A percentile compares a stretch with the other conserved stretches of the same genome.
phyloP scores from a whole-genome alignment of 495 filamentous ascomycete species.

The Pseudoneurospora amorphoporcata region DNA sequence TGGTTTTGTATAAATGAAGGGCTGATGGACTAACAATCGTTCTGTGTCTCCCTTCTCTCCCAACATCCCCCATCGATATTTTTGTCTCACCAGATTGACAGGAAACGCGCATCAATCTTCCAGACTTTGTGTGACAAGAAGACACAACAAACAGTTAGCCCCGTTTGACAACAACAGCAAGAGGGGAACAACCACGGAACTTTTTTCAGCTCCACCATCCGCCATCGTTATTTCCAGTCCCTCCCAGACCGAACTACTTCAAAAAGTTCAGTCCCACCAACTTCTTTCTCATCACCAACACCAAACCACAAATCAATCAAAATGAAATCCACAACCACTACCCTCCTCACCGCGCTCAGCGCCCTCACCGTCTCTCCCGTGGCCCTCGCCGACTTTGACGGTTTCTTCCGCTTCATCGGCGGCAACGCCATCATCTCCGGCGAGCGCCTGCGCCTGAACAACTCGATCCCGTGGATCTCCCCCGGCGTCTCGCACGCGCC shows the following conservation, averaged over 20 bases:
- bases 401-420: slow-evolving; percentile 11
- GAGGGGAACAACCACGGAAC: not conserved
- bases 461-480: slow-evolving; percentile 1
- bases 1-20: not conserved
- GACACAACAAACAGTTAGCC: not conserved
- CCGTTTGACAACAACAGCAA: not conserved
- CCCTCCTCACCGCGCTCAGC: slow-evolving; percentile 1
- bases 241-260: not conserved
- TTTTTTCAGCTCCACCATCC: not conserved
- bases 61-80: not conserved
- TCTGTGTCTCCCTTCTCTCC: not conserved
- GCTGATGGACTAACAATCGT: not conserved
- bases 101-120: not conserved
- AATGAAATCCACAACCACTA: slow-evolving; percentile 4
- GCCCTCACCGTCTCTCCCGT: not conserved
- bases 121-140: not conserved
- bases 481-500: slow-evolving; percentile 10
- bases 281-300: not conserved
- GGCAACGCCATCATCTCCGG: slow-evolving; percentile 6
- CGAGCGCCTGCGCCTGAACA: slow-evolving; percentile 14
- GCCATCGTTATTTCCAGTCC: not conserved
- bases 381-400: slow-evolving; percentile 3
- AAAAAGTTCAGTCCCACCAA: not conserved
- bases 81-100: not conserved
- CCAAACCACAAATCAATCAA: not conserved